Evolutionary conservation across 2,329 filamentous ascomycete genomes (phyloP).

Genomic region (Ophiobolus disseminans): DNA sequence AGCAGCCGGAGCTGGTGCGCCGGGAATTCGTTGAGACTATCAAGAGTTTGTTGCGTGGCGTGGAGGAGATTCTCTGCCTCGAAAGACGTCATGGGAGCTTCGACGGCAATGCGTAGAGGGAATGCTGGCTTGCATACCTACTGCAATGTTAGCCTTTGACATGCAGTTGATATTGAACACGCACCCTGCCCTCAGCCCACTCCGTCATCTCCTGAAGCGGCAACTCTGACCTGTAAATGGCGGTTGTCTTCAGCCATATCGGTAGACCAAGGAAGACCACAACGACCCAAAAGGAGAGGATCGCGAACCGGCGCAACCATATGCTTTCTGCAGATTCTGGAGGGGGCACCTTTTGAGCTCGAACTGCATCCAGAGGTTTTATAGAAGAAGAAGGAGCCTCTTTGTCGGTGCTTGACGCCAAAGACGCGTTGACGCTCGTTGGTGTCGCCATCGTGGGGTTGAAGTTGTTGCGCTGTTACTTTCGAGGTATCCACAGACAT

Average conservation of each 20-base stretch:
- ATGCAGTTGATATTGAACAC: background rate
- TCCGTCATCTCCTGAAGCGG: conserved; percentile 85
- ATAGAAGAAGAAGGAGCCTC: conserved; percentile 3
- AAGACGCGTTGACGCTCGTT: conserved; percentile 30
- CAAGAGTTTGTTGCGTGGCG: conserved; percentile 83
- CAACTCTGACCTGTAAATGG: conserved; percentile 84
- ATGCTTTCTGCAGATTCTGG: conserved; percentile 76
- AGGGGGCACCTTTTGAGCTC: conserved; percentile 61
- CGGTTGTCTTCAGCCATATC: conserved; percentile 95
- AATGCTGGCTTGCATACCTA: conserved; percentile 89
- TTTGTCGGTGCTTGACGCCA: conserved; percentile 12
- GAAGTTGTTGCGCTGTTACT: conserved; percentile 23
- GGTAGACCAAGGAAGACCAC: conserved; percentile 84
- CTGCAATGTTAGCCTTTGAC: conserved; percentile 10
- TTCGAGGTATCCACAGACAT: conserved; percentile 12
- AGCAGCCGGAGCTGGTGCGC: conserved; percentile 81
- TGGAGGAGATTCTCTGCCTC: conserved; percentile 78
- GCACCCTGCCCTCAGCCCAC: conserved; percentile 89
- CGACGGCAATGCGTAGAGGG: conserved; percentile 80
- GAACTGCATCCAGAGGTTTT: conserved; percentile 5
- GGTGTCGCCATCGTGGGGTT: conserved; percentile 38
- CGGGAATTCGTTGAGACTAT: conserved; percentile 85
- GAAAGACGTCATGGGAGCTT: conserved; percentile 70
- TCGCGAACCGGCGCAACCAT: conserved; percentile 73
- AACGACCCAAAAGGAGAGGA: conserved; percentile 89